These are phyloP conservation scores for Ceratobasidium sp. DNA, from an alignment of 1,284 basidiomycete genomes.

Conservation along the genomic window DNA sequence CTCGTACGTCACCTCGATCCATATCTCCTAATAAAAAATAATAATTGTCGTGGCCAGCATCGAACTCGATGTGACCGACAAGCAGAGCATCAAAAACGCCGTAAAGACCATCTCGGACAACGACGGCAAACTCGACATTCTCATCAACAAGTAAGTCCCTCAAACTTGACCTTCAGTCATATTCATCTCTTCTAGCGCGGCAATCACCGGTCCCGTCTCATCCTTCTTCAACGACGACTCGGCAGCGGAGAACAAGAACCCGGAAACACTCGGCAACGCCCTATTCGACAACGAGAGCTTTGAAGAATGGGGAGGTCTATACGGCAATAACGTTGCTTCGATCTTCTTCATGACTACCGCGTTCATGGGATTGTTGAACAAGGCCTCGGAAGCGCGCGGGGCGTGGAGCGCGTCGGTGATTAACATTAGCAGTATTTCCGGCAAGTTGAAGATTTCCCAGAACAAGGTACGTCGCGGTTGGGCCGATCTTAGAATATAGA, in stretches of 20 bases:
- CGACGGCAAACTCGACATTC: slow-evolving; percentile 75
- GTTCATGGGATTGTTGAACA: slow-evolving; percentile 72
- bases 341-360: slow-evolving; percentile 76
- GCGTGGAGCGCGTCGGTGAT: slow-evolving; percentile 65
- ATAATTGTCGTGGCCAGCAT: slow-evolving; percentile 57
- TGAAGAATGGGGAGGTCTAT: slow-evolving; percentile 46
- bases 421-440: slow-evolving; percentile 79
- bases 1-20: slow-evolving; percentile 56
- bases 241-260: slow-evolving; percentile 63
- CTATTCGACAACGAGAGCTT: slow-evolving; percentile 71
- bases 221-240: slow-evolving; percentile 62
- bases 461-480: slow-evolving; percentile 62
- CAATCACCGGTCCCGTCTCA: slow-evolving; percentile 69
- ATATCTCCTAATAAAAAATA: background rate
- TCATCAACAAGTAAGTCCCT: slow-evolving; percentile 81
- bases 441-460: slow-evolving; percentile 69
- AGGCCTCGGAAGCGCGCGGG: slow-evolving; percentile 48
- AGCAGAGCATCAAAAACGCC: slow-evolving; percentile 65
- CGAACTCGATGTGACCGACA: slow-evolving; percentile 71
- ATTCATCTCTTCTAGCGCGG: slow-evolving; percentile 56
- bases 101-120: slow-evolving; percentile 59
- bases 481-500: background rate
- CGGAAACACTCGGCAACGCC: slow-evolving; percentile 67
- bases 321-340: slow-evolving; percentile 67
- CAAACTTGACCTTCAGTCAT: slow-evolving; percentile 14